Evolutionary conservation across 768 basidiomycete species (phyloP).

Genomic region (Ramaria rubella): DNA sequence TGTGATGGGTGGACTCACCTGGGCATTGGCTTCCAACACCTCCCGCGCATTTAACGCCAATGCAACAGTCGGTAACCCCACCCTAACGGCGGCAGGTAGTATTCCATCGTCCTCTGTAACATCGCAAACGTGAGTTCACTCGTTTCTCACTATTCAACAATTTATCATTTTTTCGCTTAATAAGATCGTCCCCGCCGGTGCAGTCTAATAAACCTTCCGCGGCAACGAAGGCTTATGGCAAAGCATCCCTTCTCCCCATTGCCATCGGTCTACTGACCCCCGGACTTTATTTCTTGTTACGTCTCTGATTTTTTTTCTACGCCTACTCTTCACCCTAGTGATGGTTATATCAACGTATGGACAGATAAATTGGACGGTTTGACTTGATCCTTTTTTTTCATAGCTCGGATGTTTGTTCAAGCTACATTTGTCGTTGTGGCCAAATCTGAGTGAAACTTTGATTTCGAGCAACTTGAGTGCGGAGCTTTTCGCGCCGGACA

Average conservation of each 20-base stretch:
- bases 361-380: neutral
- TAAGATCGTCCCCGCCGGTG: neutral
- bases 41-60: slow-evolving; percentile 58
- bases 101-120: neutral
- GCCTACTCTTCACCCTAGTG: neutral
- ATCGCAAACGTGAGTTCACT: neutral
- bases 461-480: too few species aligned
- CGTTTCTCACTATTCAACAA: too few species aligned
- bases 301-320: neutral
- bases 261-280: neutral
- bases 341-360: neutral
- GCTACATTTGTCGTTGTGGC: too few species aligned
- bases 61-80: slow-evolving; percentile 51
- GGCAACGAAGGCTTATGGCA: neutral
- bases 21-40: slow-evolving; percentile 65
- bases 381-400: too few species aligned
- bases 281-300: neutral
- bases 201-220: neutral
- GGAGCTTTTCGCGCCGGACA: too few species aligned
- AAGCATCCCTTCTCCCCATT: neutral
- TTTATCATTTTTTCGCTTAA: too few species aligned
- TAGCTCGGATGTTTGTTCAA: too few species aligned
- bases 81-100: neutral
- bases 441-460: too few species aligned
- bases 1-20: slow-evolving; percentile 66